Evolutionary conservation across 2,329 filamentous ascomycete species (phyloP).

Genomic region (Eutypa lata): DNA sequence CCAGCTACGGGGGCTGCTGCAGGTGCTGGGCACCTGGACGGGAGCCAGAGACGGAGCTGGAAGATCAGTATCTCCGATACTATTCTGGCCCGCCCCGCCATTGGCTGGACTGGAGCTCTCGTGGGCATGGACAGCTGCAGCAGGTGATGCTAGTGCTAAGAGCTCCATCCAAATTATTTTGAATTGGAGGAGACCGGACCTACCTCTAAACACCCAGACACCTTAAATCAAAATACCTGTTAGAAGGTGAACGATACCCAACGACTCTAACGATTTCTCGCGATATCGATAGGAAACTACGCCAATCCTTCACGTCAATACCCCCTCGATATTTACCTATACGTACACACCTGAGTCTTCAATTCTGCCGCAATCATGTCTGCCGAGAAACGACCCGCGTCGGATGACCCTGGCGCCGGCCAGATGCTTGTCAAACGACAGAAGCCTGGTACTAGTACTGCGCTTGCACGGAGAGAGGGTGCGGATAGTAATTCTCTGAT

Average conservation of each 20-base stretch:
- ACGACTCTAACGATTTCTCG: neutral
- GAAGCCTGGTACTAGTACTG: constrained; percentile 57
- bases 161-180: neutral
- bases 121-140: no score
- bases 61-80: neutral
- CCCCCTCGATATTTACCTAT: no score
- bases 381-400: constrained; percentile 87
- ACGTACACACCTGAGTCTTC: neutral
- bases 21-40: no score
- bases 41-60: neutral
- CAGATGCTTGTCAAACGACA: constrained; percentile 89
- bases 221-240: neutral
- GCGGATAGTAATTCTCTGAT: constrained; percentile 44
- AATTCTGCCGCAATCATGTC: constrained; percentile 59
- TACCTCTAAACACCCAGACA: no score
- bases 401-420: constrained; percentile 72
- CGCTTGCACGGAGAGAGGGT: constrained; percentile 50
- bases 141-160: neutral
- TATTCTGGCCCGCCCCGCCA: neutral
- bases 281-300: no score
- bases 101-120: neutral
- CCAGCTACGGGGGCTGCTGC: no score
- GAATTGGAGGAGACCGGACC: no score
- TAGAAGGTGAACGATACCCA: neutral
- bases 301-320: no score